Conservation (phyloP, 257 asterid species). For the Nicotiana benthamiana region DNA sequence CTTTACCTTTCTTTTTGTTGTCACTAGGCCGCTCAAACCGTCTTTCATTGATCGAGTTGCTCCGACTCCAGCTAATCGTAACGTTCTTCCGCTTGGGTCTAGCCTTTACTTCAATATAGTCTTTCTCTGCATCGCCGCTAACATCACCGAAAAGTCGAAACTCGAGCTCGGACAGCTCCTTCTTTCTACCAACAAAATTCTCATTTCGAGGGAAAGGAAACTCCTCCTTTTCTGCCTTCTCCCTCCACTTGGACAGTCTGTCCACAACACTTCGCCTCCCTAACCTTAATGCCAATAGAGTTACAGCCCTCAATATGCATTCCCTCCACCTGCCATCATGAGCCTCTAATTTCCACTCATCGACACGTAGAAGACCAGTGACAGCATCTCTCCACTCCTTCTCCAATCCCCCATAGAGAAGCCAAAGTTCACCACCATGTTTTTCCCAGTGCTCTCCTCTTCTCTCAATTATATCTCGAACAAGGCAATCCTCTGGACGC, state of each 20-base stretch:
- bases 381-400: constrained; percentile 92
- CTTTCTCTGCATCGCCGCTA: constrained; percentile 56
- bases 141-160: constrained; percentile 82
- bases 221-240: constrained; percentile 71
- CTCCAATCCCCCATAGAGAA: constrained; percentile 77
- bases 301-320: constrained; percentile 72
- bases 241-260: constrained; percentile 70
- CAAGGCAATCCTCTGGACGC: constrained; percentile 85
- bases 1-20: constrained; percentile 56
- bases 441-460: constrained; percentile 95
- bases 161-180: constrained; percentile 68
- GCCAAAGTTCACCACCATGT: constrained; percentile 92
- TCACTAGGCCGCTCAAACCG: constrained; percentile 29
- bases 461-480: constrained; percentile 77
- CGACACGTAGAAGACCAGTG: constrained; percentile 62
- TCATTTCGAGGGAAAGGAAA: constrained; percentile 73
- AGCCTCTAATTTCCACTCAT: constrained; percentile 94
- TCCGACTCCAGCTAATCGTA: constrained; percentile 71
- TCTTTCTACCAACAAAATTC: constrained; percentile 75
- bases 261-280: constrained; percentile 90
- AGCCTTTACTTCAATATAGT: constrained; percentile 70
- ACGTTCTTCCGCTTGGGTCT: constrained; percentile 59
- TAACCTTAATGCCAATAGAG: constrained; percentile 81
- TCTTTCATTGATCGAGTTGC: constrained; percentile 56
- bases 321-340: constrained; percentile 89